Percentiles rank a stretch among this genome's conserved stretches.
Evolutionary conservation across 345 rosid species (phyloP).

Genomic region (Syzygium oleosum): DNA sequence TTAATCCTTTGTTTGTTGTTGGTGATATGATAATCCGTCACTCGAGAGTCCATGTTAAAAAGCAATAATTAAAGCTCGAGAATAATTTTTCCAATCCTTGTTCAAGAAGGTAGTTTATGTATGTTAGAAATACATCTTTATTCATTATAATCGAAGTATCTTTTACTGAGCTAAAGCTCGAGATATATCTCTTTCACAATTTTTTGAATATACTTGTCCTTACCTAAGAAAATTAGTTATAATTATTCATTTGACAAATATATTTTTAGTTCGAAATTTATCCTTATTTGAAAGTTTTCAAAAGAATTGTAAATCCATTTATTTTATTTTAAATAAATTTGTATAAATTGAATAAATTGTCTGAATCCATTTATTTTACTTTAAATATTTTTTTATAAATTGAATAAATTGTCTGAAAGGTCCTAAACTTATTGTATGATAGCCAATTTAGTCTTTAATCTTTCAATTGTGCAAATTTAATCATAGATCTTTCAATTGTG

Average conservation of each 20-base stretch:
- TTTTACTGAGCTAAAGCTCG: too few relatives aligned
- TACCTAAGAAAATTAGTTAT: neutral
- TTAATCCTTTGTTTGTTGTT: neutral
- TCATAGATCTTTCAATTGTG: too few relatives aligned
- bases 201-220: neutral
- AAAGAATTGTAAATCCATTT: neutral
- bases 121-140: neutral
- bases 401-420: neutral
- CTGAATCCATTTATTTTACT: too few relatives aligned
- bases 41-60: neutral
- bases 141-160: neutral
- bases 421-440: too few relatives aligned
- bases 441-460: too few relatives aligned
- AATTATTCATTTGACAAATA: neutral
- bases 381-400: neutral
- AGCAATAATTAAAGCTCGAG: neutral
- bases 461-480: too few relatives aligned
- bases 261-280: neutral
- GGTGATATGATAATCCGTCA: fast-evolving
- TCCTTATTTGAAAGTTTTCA: neutral
- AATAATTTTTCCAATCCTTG: neutral
- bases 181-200: neutral
- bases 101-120: neutral
- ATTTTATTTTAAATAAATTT: neutral
- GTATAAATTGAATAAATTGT: neutral